These are phyloP conservation scores for Penicillium silybi DNA, from an alignment of 495 filamentous ascomycete genomes.

Conservation along the genomic window DNA sequence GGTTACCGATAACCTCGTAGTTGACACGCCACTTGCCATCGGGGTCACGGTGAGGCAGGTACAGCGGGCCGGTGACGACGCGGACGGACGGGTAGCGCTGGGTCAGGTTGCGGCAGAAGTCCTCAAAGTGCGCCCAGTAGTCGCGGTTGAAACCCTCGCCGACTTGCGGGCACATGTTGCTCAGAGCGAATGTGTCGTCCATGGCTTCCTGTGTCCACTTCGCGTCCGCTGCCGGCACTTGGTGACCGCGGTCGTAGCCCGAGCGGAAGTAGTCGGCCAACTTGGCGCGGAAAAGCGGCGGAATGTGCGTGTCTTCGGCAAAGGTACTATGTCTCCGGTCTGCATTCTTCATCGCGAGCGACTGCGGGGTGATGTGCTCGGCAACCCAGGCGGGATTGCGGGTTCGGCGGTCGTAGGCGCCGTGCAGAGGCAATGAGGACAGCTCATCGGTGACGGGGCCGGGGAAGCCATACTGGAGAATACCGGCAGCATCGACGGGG, in stretches of 20 bases:
- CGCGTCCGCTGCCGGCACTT: conserved; percentile 93
- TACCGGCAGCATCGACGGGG: conserved; percentile 79
- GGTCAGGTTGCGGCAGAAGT: conserved; percentile 86
- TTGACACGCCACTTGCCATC: conserved; percentile 93
- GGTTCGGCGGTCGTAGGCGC: conserved; percentile 84
- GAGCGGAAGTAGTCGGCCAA: conserved; percentile 89
- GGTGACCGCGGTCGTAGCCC: conserved; percentile 71
- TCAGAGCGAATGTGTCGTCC: conserved; percentile 87
- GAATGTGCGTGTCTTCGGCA: conserved; percentile 74
- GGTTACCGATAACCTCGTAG: conserved; percentile 95
- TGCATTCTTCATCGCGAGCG: conserved; percentile 66
- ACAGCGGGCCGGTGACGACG: conserved; percentile 90
- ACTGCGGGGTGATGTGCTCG: conserved; percentile 94
- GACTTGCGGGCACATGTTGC: conserved; percentile 97
- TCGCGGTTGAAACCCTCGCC: conserved; percentile 97
- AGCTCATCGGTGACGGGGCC: conserved; percentile 84
- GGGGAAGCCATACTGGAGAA: conserved; percentile 97
- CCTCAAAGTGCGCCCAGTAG: conserved; percentile 98
- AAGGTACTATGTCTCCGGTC: conserved; percentile 84
- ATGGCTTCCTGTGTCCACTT: conserved; percentile 93
- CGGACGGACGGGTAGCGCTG: conserved; percentile 79
- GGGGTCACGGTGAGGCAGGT: conserved; percentile 74
- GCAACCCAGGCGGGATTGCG: conserved; percentile 94
- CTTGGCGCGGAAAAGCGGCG: conserved; percentile 81
- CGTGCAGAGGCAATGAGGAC: conserved; percentile 66